These are phyloP conservation scores for Oryza coarctata DNA, from an alignment of 176 grass and related monocot species.

Conservation along the genomic window DNA sequence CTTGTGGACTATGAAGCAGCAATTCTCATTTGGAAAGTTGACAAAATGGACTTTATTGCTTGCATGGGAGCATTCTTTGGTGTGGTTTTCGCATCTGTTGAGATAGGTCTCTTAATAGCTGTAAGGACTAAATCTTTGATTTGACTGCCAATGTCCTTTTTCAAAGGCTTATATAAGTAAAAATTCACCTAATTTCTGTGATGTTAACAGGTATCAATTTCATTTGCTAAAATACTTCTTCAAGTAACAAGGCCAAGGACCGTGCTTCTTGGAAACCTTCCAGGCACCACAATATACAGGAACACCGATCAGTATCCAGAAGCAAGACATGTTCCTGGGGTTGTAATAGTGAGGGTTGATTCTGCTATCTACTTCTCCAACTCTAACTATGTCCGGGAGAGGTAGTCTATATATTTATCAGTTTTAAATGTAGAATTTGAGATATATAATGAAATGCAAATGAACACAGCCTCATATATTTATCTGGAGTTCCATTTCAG, in stretches of 20 bases:
- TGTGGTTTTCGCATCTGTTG: slow-evolving; percentile 76
- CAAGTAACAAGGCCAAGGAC: slow-evolving; percentile 98
- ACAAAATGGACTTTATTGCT: slow-evolving; percentile 93
- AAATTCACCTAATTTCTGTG: slow-evolving; percentile 2
- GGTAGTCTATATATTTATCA: slow-evolving; percentile 25
- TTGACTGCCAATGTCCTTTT: not conserved
- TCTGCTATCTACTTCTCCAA: slow-evolving; percentile 98
- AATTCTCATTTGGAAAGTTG: slow-evolving; percentile 92
- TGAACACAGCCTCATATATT: slow-evolving; percentile 1
- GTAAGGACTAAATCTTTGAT: slow-evolving; percentile 49
- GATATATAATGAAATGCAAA: not conserved
- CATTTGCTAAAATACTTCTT: slow-evolving; percentile 93
- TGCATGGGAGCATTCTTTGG: slow-evolving; percentile 97
- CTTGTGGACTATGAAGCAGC: slow-evolving; percentile 83
- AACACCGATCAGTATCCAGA: slow-evolving; percentile 88
- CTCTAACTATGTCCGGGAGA: slow-evolving; percentile 90
- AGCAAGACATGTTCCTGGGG: slow-evolving; percentile 73
- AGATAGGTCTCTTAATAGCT: slow-evolving; percentile 89
- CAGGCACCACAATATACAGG: slow-evolving; percentile 76
- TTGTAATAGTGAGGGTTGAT: slow-evolving; percentile 78
- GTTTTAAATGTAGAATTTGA: not conserved
- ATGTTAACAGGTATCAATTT: slow-evolving; percentile 69
- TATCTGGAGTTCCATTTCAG: slow-evolving; percentile 42
- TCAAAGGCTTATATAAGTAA: not conserved
- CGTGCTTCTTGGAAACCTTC: slow-evolving; percentile 81